Base-by-base conservation (phyloP, 148 eudicot species). In the Hydrangea macrophylla region DNA sequence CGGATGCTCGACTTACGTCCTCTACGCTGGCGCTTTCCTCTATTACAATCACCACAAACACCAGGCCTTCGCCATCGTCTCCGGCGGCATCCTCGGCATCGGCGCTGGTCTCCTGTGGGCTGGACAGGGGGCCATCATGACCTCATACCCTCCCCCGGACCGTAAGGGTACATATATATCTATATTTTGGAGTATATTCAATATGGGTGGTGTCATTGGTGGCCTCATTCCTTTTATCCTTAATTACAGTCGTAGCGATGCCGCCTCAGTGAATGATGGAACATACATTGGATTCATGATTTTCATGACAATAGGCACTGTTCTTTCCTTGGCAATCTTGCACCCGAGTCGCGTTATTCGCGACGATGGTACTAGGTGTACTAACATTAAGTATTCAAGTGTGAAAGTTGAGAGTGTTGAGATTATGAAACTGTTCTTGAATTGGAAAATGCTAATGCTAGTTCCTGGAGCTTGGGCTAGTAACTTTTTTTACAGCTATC, bases 71-170 rank as follows among this genome's bases (percentile, higher is more conserved):
- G 92, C 80, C 2, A 58, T 94, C 15, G 72, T 77, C 31, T 76
- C 97, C 37, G 99, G 99, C 7, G 97, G 85, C 3, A 13, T 87
- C 1, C 82, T 91, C 37, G 97, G 99, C 11, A 23, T 83, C 40
- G 99, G 99, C 2, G 97, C 97, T 9, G 97, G 99, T 5, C 76
- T 95, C 1, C 79, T 95, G 15, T 95, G 97, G 99, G 93, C 97
- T 5, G 86, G 96, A 13, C 97, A 95, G 32, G 99, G 99, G 0
- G 99, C 97, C 1, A 91, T 95, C 36, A 88, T 95, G 96, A 95
- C 97, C 15, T 84, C 99, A 0, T 90, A 89, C 48, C 99, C 99
- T 0, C 86, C 87, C 0, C 31, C 81, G 0, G 70, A 69, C 22
- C 69, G 93, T 3, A 91, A 95, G 73, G 97, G 99, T 2, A 77